Percentiles rank a stretch among this genome's conserved stretches.
Evolutionary conservation across 768 basidiomycete genomes (phyloP).

Genomic region (Lactarius akahatsu): DNA sequence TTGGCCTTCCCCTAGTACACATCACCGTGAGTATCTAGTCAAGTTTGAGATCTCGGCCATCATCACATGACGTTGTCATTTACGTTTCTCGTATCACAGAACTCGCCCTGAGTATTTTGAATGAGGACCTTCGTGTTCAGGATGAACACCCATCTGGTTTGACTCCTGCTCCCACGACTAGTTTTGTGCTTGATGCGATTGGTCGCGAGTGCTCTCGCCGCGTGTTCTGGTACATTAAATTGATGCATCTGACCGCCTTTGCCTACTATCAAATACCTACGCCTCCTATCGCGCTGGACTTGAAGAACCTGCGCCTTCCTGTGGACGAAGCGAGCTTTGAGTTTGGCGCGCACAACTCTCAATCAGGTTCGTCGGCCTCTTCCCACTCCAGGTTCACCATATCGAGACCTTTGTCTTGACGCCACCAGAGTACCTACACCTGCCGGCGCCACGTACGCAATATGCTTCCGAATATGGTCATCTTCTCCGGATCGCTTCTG

Average conservation of each 20-base stretch:
- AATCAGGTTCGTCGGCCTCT: slow-evolving; percentile 22
- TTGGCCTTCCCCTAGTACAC: slow-evolving; percentile 27
- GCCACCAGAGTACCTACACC: slow-evolving; percentile 62
- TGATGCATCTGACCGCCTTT: slow-evolving; percentile 52
- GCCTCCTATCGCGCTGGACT: slow-evolving; percentile 43
- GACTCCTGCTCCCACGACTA: slow-evolving; percentile 57
- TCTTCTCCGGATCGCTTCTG: slow-evolving; percentile 63
- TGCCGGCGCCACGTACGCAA: slow-evolving; percentile 57
- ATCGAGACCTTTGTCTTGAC: slow-evolving; percentile 1
- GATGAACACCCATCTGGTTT: slow-evolving; percentile 59
- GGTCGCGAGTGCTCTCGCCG: slow-evolving; percentile 79
- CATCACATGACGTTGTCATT: slow-evolving; percentile 5
- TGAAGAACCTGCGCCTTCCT: slow-evolving; percentile 65
- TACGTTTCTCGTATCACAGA: slow-evolving; percentile 40
- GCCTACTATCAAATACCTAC: slow-evolving; percentile 41
- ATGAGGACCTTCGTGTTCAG: slow-evolving; percentile 64
- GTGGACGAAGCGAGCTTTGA: slow-evolving; percentile 82
- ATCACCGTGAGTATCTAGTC: slow-evolving; percentile 34
- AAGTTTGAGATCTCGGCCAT: not conserved
- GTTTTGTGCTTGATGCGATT: slow-evolving; percentile 59
- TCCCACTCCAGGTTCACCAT: not conserved
- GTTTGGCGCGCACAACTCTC: slow-evolving; percentile 37
- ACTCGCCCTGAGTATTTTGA: slow-evolving; percentile 64
- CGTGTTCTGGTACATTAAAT: slow-evolving; percentile 76
- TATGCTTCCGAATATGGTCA: slow-evolving; percentile 76